Base-by-base conservation (phyloP, 352 stramenopile genomes). In the Pythium aquatile region DNA sequence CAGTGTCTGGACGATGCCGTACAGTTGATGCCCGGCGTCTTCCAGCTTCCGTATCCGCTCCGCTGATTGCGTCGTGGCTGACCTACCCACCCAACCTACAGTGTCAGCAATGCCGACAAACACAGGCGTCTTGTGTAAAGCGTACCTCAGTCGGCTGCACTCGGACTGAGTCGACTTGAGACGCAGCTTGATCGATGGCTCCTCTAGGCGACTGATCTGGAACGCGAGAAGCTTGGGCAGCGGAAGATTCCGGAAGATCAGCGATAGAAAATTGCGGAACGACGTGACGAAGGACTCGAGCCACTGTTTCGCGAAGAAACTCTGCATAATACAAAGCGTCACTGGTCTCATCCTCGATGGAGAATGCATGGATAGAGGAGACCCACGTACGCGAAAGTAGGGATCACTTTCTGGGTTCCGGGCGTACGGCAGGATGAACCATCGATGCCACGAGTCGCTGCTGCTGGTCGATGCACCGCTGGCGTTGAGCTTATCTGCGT, bases 401-500 rank as follows among this genome's bases (percentile, higher is more conserved):
- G 81, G 44, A 51, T 94, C 85, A 5, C 35, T 78, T 65, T 92
- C 85, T 4, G 85, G 81, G n/a, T 79, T 71, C 20, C 88, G 77
- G 24, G 92, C 82, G 69, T 88, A 94, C 9, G 85, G 85, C 49
- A 92, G 66, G 35, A 91, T 88, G 70, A 94, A 94, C 85, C 85
- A 94, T 16, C 81, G 81, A 69, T 75, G 76, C 85, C 85, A 94
- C 40, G 79, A 84, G 42, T 91, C 79, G 2, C 59, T 39, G 5
- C 57, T 61, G 26, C 67, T 62, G 26, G 26, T 66, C 32, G 70
- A 58, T 20, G 79, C 55, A 1, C 20, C 20, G 20, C 63, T 79
- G 20, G 79, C 79, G 37, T 90, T 83, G 47, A 91, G 48, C 28
- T 88, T 83, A 62, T 90, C 79, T 28, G 84, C 84, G 60, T 90